Percentiles rank a stretch among this genome's conserved stretches.
phyloP scores from a whole-genome alignment of 495 filamentous ascomycete genomes.

The Aspergillus affinis region DNA sequence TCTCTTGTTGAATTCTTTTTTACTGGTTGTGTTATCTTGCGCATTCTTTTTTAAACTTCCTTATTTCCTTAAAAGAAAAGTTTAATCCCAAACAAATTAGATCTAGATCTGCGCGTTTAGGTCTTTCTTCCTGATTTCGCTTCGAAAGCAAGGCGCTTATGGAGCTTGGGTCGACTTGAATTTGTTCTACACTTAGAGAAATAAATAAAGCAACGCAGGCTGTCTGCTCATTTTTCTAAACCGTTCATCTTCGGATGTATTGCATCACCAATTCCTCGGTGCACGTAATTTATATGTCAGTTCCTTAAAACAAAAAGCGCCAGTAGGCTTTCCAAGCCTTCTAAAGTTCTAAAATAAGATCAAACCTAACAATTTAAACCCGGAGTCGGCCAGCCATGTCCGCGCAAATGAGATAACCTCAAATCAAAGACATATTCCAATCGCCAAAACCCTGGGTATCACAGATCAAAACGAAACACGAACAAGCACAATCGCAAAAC shows the following conservation, averaged over 20 bases:
- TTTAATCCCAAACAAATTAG: slow-evolving; percentile 19
- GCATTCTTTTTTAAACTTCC: not conserved
- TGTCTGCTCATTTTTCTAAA: not conserved
- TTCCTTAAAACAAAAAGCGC: not conserved
- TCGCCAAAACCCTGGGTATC: no score
- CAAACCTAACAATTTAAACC: no score
- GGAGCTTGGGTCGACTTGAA: slow-evolving; percentile 24
- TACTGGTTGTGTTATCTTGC: not conserved
- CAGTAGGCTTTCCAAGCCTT: not conserved
- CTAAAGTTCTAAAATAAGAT: not conserved
- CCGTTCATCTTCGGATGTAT: not conserved
- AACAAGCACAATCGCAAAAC: not conserved
- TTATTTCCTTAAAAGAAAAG: slow-evolving; percentile 7
- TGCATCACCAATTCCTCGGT: not conserved
- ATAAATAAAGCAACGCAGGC: not conserved
- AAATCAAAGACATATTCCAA: no score
- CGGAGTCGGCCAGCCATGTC: no score
- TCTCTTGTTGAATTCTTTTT: not conserved
- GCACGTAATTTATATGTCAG: not conserved
- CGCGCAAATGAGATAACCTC: no score
- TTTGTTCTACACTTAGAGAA: slow-evolving; percentile 2
- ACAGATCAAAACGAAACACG: no score
- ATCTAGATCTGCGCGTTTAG: slow-evolving; percentile 14
- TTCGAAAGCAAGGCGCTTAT: slow-evolving; percentile 30
- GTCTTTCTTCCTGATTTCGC: slow-evolving; percentile 13